These are phyloP conservation scores for Cinnamomum chago DNA, from an alignment of 164 flowering plant species.

Conservation along the genomic window DNA sequence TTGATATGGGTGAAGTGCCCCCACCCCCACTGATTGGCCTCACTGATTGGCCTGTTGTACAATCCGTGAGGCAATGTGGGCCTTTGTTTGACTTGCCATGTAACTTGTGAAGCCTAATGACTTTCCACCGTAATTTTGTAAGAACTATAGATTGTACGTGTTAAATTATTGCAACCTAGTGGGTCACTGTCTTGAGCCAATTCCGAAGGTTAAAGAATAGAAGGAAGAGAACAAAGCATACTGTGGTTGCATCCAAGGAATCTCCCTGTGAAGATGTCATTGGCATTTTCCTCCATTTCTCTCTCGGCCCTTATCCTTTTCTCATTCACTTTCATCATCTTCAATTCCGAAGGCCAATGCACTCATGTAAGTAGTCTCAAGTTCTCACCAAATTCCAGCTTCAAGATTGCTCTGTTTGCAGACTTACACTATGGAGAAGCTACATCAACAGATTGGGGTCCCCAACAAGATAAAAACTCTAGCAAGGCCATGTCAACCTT, in stretches of 20 bases:
- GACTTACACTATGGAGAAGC: conserved; percentile 82
- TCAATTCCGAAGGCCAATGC: conserved; percentile 2
- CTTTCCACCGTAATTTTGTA: too few relatives aligned
- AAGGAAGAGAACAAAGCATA: too few relatives aligned
- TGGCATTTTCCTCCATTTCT: background rate
- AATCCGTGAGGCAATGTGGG: too few relatives aligned
- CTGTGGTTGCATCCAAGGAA: background rate
- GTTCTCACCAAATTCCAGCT: conserved; percentile 29
- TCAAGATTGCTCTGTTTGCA: conserved; percentile 70
- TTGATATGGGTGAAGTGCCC: too few relatives aligned
- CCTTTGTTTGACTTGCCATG: too few relatives aligned
- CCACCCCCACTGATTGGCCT: too few relatives aligned
- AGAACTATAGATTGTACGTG: too few relatives aligned
- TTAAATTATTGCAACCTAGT: too few relatives aligned
- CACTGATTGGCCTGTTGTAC: too few relatives aligned
- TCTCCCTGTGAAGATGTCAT: background rate
- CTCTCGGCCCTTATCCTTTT: background rate
- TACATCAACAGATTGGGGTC: conserved; percentile 85
- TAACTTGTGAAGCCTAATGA: too few relatives aligned
- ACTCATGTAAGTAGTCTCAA: conserved; percentile 7
- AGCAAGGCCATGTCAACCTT: conserved; percentile 53
- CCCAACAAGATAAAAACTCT: conserved; percentile 61
- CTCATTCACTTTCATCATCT: conserved; percentile 1
- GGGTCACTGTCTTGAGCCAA: too few relatives aligned
- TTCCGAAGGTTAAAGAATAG: too few relatives aligned